A percentile compares a stretch with the other conserved stretches of the same genome.
Evolutionary conservation across 768 basidiomycete genomes (phyloP).

Genomic region (Gymnopilus junonius): DNA sequence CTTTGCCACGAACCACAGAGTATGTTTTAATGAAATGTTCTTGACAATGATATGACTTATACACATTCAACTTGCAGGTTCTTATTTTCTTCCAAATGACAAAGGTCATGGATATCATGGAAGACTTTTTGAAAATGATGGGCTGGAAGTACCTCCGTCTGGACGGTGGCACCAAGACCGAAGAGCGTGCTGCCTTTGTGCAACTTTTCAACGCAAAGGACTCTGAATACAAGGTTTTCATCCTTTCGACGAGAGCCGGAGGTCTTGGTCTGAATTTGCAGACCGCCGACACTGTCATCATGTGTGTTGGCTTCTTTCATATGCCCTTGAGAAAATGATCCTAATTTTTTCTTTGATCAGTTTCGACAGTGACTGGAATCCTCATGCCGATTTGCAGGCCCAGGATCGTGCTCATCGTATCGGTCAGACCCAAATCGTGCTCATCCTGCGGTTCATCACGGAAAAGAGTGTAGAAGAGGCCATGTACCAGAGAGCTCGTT

Average conservation of each 20-base stretch:
- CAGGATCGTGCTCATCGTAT: conserved; percentile 99
- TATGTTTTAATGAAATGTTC: conserved; percentile 34
- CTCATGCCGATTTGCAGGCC: conserved; percentile 98
- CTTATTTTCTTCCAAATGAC: conserved; percentile 99
- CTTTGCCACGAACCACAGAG: conserved; percentile 89
- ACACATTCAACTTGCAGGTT: conserved; percentile 51
- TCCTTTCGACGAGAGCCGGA: conserved; percentile 92
- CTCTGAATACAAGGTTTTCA: conserved; percentile 90
- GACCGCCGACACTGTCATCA: conserved; percentile 95
- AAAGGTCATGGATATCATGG: conserved; percentile 98
- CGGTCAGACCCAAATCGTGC: conserved; percentile 97
- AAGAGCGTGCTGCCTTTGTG: conserved; percentile 89
- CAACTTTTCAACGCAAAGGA: conserved; percentile 87
- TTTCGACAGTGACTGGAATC: conserved; percentile 92
- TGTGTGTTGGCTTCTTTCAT: conserved; percentile 53
- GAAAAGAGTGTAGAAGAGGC: conserved; percentile 99
- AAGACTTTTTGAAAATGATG: conserved; percentile 91
- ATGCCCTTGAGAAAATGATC: background rate
- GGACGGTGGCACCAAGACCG: conserved; percentile 97
- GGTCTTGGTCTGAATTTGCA: conserved; percentile 95
- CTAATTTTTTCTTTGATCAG: conserved; percentile 39
- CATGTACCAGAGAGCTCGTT: conserved; percentile 93
- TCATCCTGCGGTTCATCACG: conserved; percentile 95
- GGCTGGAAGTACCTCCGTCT: conserved; percentile 87
- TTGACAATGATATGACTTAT: background rate